Evolutionary conservation across 352 stramenopile species (phyloP).

Genomic region (Lagenidium sp.): DNA sequence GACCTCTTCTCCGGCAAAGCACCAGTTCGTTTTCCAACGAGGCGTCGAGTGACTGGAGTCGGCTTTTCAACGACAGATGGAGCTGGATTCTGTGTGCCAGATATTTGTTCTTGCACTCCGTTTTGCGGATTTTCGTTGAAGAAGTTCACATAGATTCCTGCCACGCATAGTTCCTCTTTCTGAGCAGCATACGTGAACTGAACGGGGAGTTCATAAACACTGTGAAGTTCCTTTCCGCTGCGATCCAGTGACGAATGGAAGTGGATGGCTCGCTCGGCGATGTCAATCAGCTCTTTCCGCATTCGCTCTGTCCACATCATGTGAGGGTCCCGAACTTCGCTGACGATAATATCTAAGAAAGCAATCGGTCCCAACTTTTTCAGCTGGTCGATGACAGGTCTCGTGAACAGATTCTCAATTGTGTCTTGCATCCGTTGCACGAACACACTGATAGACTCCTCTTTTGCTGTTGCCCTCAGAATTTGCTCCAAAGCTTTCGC

Average conservation of each 20-base stretch:
- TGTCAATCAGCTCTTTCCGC: conserved; percentile 60
- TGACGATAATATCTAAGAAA: conserved; percentile 63
- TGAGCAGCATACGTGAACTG: conserved; percentile 79
- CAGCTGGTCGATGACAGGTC: conserved; percentile 66
- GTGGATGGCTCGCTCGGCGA: conserved; percentile 59
- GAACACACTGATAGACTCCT: conserved; percentile 67
- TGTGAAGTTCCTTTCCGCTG: conserved; percentile 45
- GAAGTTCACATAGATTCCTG: conserved; percentile 85
- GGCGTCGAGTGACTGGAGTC: conserved; percentile 9
- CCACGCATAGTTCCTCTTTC: conserved; percentile 77
- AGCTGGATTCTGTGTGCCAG: conserved; percentile 43
- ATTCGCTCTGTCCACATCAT: conserved; percentile 85
- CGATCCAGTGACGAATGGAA: conserved; percentile 56
- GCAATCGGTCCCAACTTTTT: conserved; percentile 42
- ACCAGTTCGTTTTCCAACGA: conserved; percentile 8
- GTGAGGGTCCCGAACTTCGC: conserved; percentile 68
- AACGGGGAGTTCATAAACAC: conserved; percentile 62
- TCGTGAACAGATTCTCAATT: conserved; percentile 79
- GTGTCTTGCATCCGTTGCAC: conserved; percentile 78
- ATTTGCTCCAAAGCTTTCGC: conserved; percentile 68
- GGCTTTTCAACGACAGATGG: conserved; percentile 14
- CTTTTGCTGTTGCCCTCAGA: conserved; percentile 49
- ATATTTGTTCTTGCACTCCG: conserved; percentile 66
- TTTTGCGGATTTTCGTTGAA: conserved; percentile 81
- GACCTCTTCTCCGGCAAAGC: conserved; percentile 31